Evolutionary conservation across 1,284 basidiomycete genomes (phyloP), one percentile per base, ranked within the genome.

Genomic region (Sphaerobolus stellatus): DNA sequence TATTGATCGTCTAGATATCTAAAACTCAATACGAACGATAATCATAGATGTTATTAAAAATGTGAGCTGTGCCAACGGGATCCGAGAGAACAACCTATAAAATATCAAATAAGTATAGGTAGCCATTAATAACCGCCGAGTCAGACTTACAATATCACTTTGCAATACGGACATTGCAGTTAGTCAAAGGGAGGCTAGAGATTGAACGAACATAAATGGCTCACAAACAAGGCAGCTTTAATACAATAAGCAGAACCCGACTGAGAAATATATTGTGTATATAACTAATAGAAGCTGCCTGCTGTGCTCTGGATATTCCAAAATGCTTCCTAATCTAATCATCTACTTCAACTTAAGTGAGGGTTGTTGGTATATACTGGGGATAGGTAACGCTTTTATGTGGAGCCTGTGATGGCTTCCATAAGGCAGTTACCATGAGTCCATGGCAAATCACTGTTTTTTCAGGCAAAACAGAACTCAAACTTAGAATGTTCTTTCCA

Each of bases 201-300:
- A 33, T 5, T 14, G 16, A 24, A 16, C 6, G 20, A 24, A 25
- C n/a, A 33, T 49, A 49, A 22, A 31, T 16, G 7, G 38, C 38
- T 41, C 49, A 41, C 38, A 5, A 34, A 25, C 9, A 76, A 62
- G 11, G 74, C 73, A 38, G 62, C 70, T 56, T 71, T 73, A 63
- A 75, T 69, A 48, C 64, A 66, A 66, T 68, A 75, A 41, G 73
- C 59, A 27, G 71, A 64, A 2, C 73, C 73, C 41, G 68, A 67
- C 13, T 60, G 51, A 22, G 64, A 56, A n/a, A 68, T 64, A 72
- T 72, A 75, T 46, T 63, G 58, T 1, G 62, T 65, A n/a, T n/a
- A n/a, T n/a, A n/a, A n/a, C n/a, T n/a, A n/a, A 63, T 73, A 72
- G 61, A 67, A 68, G 52, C 70, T 67, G 45, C 64, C 65, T 27